These are phyloP conservation scores for Rutidosis leptorrhynchoides DNA, from an alignment of 129 eudicot genomes.

Conservation along the genomic window DNA sequence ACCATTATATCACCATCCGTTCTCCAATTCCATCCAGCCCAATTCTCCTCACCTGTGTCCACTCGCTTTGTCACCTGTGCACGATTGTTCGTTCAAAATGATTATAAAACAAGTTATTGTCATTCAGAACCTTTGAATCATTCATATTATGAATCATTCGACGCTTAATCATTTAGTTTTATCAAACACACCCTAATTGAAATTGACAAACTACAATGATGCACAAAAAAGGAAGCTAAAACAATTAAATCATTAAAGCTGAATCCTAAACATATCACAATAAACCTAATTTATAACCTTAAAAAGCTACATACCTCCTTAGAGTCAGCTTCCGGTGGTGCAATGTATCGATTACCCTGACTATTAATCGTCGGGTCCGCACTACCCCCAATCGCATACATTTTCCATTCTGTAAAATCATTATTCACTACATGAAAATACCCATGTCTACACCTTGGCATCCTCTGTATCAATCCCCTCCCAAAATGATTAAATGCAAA, in stretches of 20 bases:
- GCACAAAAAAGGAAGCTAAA: not conserved
- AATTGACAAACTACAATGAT: too few species aligned
- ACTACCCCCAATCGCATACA: constrained; percentile 96
- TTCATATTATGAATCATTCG: not conserved
- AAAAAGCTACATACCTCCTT: constrained; percentile 61
- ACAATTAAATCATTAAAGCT: too few species aligned
- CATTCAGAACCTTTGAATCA: not conserved
- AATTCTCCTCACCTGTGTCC: constrained; percentile 60
- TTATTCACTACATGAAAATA: constrained; percentile 94
- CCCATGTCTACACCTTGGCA: constrained; percentile 91
- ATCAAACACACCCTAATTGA: not conserved
- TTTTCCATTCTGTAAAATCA: constrained; percentile 75
- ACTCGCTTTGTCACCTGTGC: constrained; percentile 76
- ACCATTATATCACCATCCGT: constrained; percentile 81
- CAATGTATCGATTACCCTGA: constrained; percentile 92
- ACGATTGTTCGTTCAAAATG: not conserved
- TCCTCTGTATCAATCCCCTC: constrained; percentile 62
- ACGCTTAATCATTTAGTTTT: not conserved
- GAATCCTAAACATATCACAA: too few species aligned
- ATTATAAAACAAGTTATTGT: not conserved
- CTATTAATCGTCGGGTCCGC: constrained; percentile 90
- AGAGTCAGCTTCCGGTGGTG: constrained; percentile 62
- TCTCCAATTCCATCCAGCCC: constrained; percentile 90
- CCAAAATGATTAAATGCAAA: constrained; percentile 93
- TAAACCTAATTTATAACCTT: too few species aligned